Conservation (phyloP, 164 flowering plant genomes). For the Kingdonia uniflora region DNA sequence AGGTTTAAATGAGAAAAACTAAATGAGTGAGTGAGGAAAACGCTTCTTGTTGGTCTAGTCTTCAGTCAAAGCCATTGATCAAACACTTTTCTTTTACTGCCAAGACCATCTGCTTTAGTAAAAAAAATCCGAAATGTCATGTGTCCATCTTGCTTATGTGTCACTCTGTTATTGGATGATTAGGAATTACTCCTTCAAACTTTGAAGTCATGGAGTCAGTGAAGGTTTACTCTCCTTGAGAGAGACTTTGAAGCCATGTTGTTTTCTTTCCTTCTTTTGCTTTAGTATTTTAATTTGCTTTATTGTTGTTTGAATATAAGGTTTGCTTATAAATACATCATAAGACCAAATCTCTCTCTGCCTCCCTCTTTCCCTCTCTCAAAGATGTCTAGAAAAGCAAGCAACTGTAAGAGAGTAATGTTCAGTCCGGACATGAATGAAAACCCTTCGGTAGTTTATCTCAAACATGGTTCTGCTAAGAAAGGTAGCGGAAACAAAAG, state of each 20-base stretch:
- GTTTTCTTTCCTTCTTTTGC: constrained; percentile 3
- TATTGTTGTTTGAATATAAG: background rate
- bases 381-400: constrained; percentile 30
- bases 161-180: too few species aligned
- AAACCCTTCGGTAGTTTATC: constrained; percentile 10
- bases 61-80: background rate
- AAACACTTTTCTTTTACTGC: too few species aligned
- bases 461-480: constrained; percentile 11
- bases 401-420: constrained; percentile 14
- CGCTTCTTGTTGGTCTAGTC: background rate
- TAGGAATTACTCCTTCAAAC: too few species aligned
- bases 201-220: too few species aligned
- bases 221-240: too few species aligned
- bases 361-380: constrained; percentile 1
- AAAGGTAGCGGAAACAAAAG: constrained; percentile 18
- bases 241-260: too few species aligned
- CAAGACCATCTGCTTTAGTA: background rate
- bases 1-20: too few species aligned
- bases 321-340: constrained; percentile 14
- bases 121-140: too few species aligned
- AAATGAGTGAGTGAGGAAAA: background rate
- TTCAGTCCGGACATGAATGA: constrained; percentile 25
- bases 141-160: too few species aligned
- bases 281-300: constrained; percentile 5
- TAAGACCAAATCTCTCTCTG: background rate